phyloP scores from a whole-genome alignment of 83 land plant genomes.

The Larix sibirica region DNA sequence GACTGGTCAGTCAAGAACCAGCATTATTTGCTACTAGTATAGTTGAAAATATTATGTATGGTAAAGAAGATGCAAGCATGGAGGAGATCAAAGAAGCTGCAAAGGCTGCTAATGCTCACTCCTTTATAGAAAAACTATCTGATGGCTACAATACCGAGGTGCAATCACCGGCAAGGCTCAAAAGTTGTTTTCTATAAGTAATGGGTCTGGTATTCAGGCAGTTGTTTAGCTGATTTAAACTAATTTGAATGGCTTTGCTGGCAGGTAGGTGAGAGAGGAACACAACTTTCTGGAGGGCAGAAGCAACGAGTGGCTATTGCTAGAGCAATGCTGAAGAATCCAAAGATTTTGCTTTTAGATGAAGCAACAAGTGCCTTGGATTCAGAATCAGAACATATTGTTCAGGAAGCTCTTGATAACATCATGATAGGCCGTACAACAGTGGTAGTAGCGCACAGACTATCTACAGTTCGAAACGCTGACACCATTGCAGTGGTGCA shows the following conservation, averaged over 20 bases:
- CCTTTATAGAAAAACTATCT: conserved; percentile 54
- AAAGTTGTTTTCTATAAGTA: background rate
- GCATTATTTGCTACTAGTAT: conserved; percentile 65
- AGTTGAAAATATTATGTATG: conserved; percentile 51
- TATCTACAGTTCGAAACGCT: conserved; percentile 56
- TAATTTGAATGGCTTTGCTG: too few species aligned
- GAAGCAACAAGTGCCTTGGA: conserved; percentile 89
- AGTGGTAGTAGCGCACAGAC: conserved; percentile 61
- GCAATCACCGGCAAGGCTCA: background rate
- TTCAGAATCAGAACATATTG: conserved; percentile 52
- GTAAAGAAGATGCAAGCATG: conserved; percentile 57
- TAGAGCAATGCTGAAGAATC: conserved; percentile 63
- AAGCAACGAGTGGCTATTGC: conserved; percentile 80
- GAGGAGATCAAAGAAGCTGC: conserved; percentile 51
- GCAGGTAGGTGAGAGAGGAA: conserved; percentile 76
- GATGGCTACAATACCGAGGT: conserved; percentile 47
- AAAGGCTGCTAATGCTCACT: conserved; percentile 52
- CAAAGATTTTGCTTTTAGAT: conserved; percentile 64
- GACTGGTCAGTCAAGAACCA: conserved; percentile 77
- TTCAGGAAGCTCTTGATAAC: conserved; percentile 53
- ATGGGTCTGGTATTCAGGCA: background rate
- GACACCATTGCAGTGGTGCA: conserved; percentile 53
- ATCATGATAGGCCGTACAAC: conserved; percentile 53
- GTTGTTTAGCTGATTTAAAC: conserved; percentile 13
- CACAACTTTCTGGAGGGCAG: conserved; percentile 74